Base-by-base conservation (phyloP, 176 grass and related monocot species). In the Carex myosuroides region DNA sequence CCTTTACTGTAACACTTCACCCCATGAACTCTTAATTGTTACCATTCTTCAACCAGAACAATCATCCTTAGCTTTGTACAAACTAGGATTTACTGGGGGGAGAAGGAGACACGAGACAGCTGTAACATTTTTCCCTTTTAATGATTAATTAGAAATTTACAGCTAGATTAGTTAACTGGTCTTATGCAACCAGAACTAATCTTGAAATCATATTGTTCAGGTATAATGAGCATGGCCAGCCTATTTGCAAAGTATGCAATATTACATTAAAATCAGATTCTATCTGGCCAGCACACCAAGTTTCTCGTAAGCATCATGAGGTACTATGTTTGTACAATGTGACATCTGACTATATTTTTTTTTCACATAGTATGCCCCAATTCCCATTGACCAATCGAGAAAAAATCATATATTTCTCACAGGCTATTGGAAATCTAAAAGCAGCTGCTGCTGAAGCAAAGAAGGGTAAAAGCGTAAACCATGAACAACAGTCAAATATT, bases 141-240 rank as follows among this genome's bases (percentile, higher is more conserved):
- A 2, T 39, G 39, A 48, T 67, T 46, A 71, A 10, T 71, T 90
- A 82, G 41, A 35, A 81, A 35, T 42, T 62, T 39, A 41, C 59
- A 68, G 24, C 39, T 56, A 57, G 44, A 33, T 2, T 21, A 20
- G 5, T 44, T 55, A 32, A 41, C 33, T 71, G 2, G 0, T n/a
- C 69, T 61, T 81, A 16, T 44, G 10, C 11, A 8, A 32, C 3
- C 13, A 10, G 18, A 20, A 37, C 5, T 82, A 48, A 70, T 5
- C 29, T 33, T 6, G 7, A 65, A 35, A 39, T 68, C 81, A 10
- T 66, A 59, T 85, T 58, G 12, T 88, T 70, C 82, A 99, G 96
- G 86, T 95, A 99, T 79, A 99, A 99, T 70, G 93, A 99, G 58
- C 91, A 88, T 32, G 96, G 94, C 57, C 96, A 95, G 83, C 91